Evolutionary conservation across 352 stramenopile genomes (phyloP).

Genomic region (Blastocystis sp.): DNA sequence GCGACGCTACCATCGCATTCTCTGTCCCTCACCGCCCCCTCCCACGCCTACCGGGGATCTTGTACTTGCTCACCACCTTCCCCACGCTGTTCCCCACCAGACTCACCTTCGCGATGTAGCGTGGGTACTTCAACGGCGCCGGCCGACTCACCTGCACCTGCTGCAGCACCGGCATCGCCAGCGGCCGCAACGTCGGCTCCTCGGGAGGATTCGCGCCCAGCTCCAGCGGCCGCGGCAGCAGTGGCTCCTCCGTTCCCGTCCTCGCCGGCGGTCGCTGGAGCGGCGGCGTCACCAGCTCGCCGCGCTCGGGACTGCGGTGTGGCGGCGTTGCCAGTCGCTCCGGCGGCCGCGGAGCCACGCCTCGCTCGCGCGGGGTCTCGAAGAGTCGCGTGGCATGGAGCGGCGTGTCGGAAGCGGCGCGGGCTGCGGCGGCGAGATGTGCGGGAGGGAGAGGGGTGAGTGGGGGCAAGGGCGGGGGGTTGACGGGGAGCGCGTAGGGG

Average conservation of each 20-base stretch:
- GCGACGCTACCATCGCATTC: background rate
- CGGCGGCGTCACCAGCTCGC: background rate
- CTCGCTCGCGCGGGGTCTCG: background rate
- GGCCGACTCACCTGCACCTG: background rate
- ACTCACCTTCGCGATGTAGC: slow-evolving; percentile 26
- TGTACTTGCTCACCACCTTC: slow-evolving; percentile 8
- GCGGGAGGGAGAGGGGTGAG: background rate
- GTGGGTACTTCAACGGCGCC: background rate
- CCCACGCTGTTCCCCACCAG: background rate
- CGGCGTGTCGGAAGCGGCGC: too few species aligned
- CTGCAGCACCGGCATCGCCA: background rate
- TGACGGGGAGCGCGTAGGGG: background rate
- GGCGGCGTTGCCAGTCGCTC: background rate
- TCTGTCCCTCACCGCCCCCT: background rate
- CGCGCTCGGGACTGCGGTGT: background rate
- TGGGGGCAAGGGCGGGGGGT: background rate
- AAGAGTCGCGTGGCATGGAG: background rate
- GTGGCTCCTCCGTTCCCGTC: background rate
- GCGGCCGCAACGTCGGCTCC: background rate
- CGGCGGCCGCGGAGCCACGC: background rate
- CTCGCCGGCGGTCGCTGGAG: background rate
- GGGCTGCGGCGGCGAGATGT: background rate
- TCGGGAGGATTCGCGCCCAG: background rate
- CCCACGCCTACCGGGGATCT: background rate
- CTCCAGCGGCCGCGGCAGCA: background rate